These are phyloP conservation scores for Bretschneidera sinensis DNA, from an alignment of 345 rosid species.

Conservation along the genomic window DNA sequence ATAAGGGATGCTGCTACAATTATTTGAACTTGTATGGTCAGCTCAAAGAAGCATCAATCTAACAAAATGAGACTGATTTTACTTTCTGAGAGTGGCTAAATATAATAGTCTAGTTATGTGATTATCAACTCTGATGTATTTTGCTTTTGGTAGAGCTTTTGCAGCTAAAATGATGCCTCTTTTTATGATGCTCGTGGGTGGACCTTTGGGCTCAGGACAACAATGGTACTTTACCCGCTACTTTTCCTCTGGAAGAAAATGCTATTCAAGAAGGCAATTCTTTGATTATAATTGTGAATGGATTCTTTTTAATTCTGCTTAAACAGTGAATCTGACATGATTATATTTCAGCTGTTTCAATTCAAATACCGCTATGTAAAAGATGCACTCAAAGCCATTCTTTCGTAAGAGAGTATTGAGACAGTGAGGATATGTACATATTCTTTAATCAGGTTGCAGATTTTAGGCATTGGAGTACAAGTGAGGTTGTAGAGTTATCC, in stretches of 20 bases:
- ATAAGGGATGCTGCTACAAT: no score
- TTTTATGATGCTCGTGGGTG: slow-evolving; percentile 93
- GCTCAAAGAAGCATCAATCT: neutral
- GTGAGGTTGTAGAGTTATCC: no score
- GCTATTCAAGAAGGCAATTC: neutral
- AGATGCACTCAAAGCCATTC: slow-evolving; percentile 59
- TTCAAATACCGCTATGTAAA: slow-evolving; percentile 48
- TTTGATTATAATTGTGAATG: no score
- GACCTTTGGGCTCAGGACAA: slow-evolving; percentile 87
- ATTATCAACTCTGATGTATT: neutral
- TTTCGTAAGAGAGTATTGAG: slow-evolving; percentile 8
- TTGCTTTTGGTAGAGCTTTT: slow-evolving; percentile 18
- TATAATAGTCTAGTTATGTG: slow-evolving; percentile 3
- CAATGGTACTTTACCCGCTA: slow-evolving; percentile 56
- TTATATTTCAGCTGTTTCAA: slow-evolving; percentile 19
- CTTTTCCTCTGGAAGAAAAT: neutral
- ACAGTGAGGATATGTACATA: neutral
- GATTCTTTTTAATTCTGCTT: no score
- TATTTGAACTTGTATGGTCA: no score
- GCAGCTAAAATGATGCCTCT: slow-evolving; percentile 95
- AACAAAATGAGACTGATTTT: neutral
- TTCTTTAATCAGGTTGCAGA: neutral
- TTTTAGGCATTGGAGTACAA: neutral
- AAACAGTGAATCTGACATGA: no score
- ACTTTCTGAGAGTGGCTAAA: slow-evolving; percentile 1